Evolutionary conservation across 1,284 basidiomycete genomes (phyloP).

Genomic region (Pterula multifida): DNA sequence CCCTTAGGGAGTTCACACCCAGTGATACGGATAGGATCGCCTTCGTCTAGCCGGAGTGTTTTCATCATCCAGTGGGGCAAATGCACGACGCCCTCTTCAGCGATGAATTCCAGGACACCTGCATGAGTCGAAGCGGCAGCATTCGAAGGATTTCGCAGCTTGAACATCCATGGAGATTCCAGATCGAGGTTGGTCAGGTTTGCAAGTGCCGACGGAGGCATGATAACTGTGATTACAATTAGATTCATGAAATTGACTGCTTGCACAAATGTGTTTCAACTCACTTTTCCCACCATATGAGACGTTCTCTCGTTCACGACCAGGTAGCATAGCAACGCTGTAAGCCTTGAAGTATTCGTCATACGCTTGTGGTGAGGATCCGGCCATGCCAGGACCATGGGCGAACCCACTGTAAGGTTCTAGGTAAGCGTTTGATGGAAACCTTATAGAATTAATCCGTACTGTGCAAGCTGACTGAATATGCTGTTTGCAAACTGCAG

Average conservation of each 20-base stretch:
- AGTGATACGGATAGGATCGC: conserved; percentile 88
- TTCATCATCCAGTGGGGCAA: conserved; percentile 99
- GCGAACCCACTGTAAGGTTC: background rate
- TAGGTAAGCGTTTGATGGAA: background rate
- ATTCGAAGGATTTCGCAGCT: conserved; percentile 84
- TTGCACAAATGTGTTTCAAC: conserved; percentile 28
- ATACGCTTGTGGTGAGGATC: conserved; percentile 51
- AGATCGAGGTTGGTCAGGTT: conserved; percentile 84
- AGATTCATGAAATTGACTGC: conserved; percentile 5
- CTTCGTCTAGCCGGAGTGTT: conserved; percentile 83
- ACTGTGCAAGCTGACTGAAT: conserved; percentile 1
- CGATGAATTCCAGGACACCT: conserved; percentile 98
- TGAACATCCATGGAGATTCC: conserved; percentile 92
- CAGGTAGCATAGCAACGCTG: conserved; percentile 77
- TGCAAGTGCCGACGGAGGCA: conserved; percentile 93
- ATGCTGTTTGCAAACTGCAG: conserved; percentile 1
- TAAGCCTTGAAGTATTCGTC: conserved; percentile 81
- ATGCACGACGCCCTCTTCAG: conserved; percentile 92
- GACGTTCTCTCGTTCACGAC: conserved; percentile 73
- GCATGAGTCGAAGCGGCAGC: conserved; percentile 85
- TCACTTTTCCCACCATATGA: conserved; percentile 96
- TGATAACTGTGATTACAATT: conserved; percentile 78
- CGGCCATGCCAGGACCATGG: conserved; percentile 17
- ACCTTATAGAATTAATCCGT: no score
- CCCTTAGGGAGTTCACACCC: conserved; percentile 87